These are phyloP conservation scores for Argentina anserina DNA, from an alignment of 306 rosid genomes.

Conservation along the genomic window DNA sequence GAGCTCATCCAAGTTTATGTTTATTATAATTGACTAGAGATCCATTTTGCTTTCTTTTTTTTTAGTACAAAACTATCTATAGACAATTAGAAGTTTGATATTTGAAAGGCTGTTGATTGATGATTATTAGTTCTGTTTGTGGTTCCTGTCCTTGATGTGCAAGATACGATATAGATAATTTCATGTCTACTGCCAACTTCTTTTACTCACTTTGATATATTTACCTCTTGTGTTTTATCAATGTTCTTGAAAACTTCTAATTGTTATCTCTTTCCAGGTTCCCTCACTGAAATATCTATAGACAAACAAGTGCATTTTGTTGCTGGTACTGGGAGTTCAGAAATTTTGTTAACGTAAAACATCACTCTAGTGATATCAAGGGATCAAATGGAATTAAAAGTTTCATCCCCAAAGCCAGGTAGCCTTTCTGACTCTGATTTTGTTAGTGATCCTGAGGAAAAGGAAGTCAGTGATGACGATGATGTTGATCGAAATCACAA, in stretches of 20 bases:
- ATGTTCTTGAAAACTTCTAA: not conserved
- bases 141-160: not conserved
- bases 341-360: conserved; percentile 29
- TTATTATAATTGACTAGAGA: not conserved
- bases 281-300: conserved; percentile 22
- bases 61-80: not conserved
- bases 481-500: conserved; percentile 97
- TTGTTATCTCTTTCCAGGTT: conserved; percentile 29
- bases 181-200: conserved; percentile 2
- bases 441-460: conserved; percentile 81
- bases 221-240: not conserved
- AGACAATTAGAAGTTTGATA: not conserved
- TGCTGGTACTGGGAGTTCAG: conserved; percentile 34
- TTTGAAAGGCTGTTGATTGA: no score
- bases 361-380: conserved; percentile 23
- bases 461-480: conserved; percentile 92
- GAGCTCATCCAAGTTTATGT: not conserved
- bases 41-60: not conserved
- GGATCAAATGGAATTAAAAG: conserved; percentile 65
- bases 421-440: conserved; percentile 59
- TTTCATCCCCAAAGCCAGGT: conserved; percentile 66
- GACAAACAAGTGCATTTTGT: conserved; percentile 29
- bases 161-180: not conserved
- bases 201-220: not conserved
- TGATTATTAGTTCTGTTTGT: not conserved